phyloP scores from a whole-genome alignment of 805 yeast genomes.

The Wickerhamomyces rabaulensis region DNA sequence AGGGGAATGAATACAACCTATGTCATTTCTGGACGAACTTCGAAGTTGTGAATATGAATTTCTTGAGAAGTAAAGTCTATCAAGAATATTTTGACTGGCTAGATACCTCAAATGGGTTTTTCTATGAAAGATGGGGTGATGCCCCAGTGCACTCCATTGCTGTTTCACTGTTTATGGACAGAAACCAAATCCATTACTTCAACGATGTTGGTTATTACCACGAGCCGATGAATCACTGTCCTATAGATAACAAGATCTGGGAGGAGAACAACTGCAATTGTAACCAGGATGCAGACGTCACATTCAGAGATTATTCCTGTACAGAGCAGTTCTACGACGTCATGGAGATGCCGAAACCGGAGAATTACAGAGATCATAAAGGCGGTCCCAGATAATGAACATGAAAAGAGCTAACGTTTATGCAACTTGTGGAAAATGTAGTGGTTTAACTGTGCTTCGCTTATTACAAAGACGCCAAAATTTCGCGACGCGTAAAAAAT shows the following conservation, averaged over 20 bases:
- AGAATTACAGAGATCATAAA: conserved; percentile 59
- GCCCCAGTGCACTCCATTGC: conserved; percentile 90
- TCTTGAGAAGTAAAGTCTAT: conserved; percentile 43
- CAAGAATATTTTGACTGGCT: conserved; percentile 38
- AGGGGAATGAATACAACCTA: conserved; percentile 39
- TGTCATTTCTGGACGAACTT: conserved; percentile 67
- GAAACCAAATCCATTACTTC: conserved; percentile 68
- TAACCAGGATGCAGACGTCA: conserved; percentile 59
- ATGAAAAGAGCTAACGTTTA: no score
- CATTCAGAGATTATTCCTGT: conserved; percentile 72
- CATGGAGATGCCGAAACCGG: conserved; percentile 51
- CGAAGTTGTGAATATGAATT: conserved; percentile 49
- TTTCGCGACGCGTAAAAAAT: no score
- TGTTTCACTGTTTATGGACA: conserved; percentile 66
- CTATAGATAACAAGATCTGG: conserved; percentile 43
- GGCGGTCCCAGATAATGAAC: conserved; percentile 4
- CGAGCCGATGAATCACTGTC: conserved; percentile 55
- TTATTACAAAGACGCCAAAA: no score
- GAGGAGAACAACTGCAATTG: conserved; percentile 46
- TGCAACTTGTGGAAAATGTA: no score
- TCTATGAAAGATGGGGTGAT: conserved; percentile 81
- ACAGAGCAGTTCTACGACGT: conserved; percentile 54
- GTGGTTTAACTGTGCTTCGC: no score
- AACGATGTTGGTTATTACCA: conserved; percentile 82
- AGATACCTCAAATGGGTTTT: conserved; percentile 47